These are phyloP conservation scores for Eutypella sp. DNA, from an alignment of 2,329 filamentous ascomycete genomes.

Conservation along the genomic window DNA sequence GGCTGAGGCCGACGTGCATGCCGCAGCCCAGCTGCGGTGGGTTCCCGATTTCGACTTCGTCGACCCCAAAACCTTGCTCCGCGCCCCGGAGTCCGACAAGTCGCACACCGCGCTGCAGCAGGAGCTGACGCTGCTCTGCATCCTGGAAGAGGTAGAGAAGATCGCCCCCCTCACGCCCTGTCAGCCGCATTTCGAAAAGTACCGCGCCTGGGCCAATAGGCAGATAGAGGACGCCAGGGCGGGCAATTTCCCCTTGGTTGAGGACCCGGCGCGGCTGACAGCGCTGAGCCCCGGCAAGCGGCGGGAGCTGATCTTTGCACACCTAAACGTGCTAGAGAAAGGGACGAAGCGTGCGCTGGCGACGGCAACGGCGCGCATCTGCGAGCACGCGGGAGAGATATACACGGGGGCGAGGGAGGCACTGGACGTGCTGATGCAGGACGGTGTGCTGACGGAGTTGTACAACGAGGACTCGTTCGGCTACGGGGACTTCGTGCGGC, in stretches of 20 bases:
- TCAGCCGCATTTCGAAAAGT: constrained; percentile 22
- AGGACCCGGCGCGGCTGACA: constrained; percentile 4
- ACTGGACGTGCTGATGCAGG: constrained; percentile 26
- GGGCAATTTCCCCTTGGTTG: constrained; percentile 10
- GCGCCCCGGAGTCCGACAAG: constrained; percentile 13
- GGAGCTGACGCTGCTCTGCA: constrained; percentile 25
- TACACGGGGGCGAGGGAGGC: constrained; percentile 20
- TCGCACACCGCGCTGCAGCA: constrained; percentile 17
- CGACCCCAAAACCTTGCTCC: constrained; percentile 17
- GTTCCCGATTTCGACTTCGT: constrained; percentile 27
- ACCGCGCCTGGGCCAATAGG: constrained; percentile 23
- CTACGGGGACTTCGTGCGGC: constrained; percentile 15
- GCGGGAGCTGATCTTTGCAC: constrained; percentile 7
- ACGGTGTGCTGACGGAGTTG: constrained; percentile 25
- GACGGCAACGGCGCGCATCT: constrained; percentile 14
- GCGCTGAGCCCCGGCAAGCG: constrained; percentile 3
- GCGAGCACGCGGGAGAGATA: constrained; percentile 13
- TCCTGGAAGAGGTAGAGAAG: constrained; percentile 15
- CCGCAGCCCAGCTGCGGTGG: constrained; percentile 26
- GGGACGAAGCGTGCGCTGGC: constrained; percentile 12
- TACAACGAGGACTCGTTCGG: constrained; percentile 20
- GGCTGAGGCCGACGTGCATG: constrained; percentile 17
- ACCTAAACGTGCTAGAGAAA: constrained; percentile 12
- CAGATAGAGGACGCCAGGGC: constrained; percentile 10
- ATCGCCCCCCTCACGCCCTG: constrained; percentile 12